A percentile compares a stretch with the other conserved stretches of the same genome.
Evolutionary conservation across 805 yeast genomes (phyloP).

Genomic region (Saturnispora kantuleensis): DNA sequence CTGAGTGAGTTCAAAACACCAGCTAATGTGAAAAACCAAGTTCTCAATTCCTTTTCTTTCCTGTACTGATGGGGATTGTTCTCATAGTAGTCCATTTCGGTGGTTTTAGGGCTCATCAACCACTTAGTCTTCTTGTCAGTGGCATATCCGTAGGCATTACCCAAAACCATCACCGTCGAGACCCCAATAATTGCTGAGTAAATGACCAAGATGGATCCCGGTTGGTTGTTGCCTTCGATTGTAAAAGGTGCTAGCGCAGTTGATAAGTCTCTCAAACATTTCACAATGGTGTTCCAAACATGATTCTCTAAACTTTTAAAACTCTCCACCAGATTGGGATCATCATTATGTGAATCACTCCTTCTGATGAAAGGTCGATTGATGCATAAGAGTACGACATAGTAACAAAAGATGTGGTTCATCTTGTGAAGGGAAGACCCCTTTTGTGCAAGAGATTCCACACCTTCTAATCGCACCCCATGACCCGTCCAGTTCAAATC

Average conservation of each 20-base stretch:
- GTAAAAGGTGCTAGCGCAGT: conserved; percentile 30
- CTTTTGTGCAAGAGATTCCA: conserved; percentile 25
- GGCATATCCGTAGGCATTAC: conserved; percentile 2
- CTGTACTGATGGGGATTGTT: background rate
- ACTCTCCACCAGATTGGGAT: background rate
- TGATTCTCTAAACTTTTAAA: conserved; percentile 26
- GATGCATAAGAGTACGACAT: conserved; percentile 46
- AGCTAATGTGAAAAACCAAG: conserved; percentile 6
- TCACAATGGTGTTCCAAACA: conserved; percentile 24
- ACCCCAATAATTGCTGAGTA: conserved; percentile 26
- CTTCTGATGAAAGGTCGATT: conserved; percentile 41
- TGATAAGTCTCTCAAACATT: conserved; percentile 34
- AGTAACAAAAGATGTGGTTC: conserved; percentile 47
- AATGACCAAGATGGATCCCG: conserved; percentile 37
- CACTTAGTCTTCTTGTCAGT: background rate
- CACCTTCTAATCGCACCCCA: conserved; percentile 6
- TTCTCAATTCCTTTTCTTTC: conserved; percentile 3
- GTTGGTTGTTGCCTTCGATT: conserved; percentile 30
- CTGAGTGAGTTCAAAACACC: background rate
- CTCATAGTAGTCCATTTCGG: conserved; percentile 1
- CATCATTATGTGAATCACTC: background rate
- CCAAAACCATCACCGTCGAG: conserved; percentile 4
- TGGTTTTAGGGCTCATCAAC: conserved; percentile 1
- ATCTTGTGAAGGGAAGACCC: conserved; percentile 44
- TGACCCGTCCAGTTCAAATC: conserved; percentile 40